Conservation (phyloP, 768 basidiomycete genomes). For the Pisolithus microcarpus region DNA sequence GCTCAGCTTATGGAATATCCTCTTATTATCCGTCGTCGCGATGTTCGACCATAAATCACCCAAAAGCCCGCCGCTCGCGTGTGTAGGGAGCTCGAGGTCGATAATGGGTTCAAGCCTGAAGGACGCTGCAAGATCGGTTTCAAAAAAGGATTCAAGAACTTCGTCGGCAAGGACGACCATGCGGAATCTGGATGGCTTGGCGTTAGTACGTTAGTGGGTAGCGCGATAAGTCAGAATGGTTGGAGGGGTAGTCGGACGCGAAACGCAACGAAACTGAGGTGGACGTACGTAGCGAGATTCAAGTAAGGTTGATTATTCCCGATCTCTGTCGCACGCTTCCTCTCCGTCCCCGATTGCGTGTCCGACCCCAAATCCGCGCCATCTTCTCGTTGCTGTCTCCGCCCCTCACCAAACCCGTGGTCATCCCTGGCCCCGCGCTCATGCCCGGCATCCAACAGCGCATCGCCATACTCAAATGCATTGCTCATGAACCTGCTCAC, state of each 20-base stretch:
- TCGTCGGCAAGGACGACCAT: constrained; percentile 99
- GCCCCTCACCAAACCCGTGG: no score
- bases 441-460: constrained; percentile 53
- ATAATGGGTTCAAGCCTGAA: constrained; percentile 73
- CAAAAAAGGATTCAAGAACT: constrained; percentile 94
- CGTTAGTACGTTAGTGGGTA: constrained; percentile 7
- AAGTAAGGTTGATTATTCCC: constrained; percentile 86
- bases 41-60: constrained; percentile 89
- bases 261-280: not conserved
- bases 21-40: constrained; percentile 86
- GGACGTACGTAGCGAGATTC: constrained; percentile 73
- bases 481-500: constrained; percentile 98
- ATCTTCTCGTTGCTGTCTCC: no score
- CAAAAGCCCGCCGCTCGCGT: constrained; percentile 56
- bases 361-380: no score
- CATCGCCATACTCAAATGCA: constrained; percentile 96
- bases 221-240: not conserved
- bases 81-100: constrained; percentile 56
- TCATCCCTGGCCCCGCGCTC: no score
- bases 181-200: constrained; percentile 58
- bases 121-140: constrained; percentile 80
- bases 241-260: no score
- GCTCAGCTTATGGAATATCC: constrained; percentile 86
- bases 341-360: not conserved
- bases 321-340: constrained; percentile 39